phyloP scores from a whole-genome alignment of 805 yeast species.

The Candida ficus region DNA sequence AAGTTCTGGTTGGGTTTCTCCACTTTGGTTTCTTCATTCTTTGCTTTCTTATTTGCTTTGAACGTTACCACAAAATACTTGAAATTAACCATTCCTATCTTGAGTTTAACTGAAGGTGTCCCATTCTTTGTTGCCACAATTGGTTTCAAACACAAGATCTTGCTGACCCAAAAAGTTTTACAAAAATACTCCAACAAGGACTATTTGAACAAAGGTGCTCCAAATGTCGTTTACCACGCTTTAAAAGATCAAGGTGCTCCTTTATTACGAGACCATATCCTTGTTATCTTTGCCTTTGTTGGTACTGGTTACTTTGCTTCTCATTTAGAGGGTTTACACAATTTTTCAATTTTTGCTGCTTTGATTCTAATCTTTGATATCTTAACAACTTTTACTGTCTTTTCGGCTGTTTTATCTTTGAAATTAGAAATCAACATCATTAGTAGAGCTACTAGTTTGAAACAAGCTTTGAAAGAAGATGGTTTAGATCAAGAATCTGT shows the following conservation, averaged over 20 bases:
- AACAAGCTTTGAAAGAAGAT: constrained; percentile 85
- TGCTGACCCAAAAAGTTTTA: constrained; percentile 58
- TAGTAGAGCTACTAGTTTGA: constrained; percentile 72
- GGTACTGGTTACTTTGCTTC: constrained; percentile 61
- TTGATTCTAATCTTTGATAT: constrained; percentile 68
- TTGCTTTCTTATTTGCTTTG: constrained; percentile 79
- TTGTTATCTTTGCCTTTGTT: constrained; percentile 65
- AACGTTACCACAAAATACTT: constrained; percentile 53
- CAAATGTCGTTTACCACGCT: constrained; percentile 31
- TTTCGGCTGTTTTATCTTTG: constrained; percentile 74
- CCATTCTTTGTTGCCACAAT: constrained; percentile 90
- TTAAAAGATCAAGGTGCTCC: constrained; percentile 32
- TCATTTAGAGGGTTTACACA: constrained; percentile 67
- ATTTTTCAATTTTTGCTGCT: constrained; percentile 73
- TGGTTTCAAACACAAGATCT: constrained; percentile 84
- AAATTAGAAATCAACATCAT: constrained; percentile 86
- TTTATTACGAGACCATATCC: constrained; percentile 63
- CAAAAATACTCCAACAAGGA: constrained; percentile 24
- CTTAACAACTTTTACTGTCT: constrained; percentile 72
- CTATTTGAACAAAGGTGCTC: constrained; percentile 28
- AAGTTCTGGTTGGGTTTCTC: constrained; percentile 83
- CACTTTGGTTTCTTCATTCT: constrained; percentile 69
- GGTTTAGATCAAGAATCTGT: constrained; percentile 78
- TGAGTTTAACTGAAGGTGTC: constrained; percentile 80
- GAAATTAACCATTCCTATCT: constrained; percentile 58